Percentiles rank a stretch among this genome's conserved stretches.
Evolutionary conservation across 2,329 filamentous ascomycete genomes (phyloP).

Genomic region (Neospermospora avenae): DNA sequence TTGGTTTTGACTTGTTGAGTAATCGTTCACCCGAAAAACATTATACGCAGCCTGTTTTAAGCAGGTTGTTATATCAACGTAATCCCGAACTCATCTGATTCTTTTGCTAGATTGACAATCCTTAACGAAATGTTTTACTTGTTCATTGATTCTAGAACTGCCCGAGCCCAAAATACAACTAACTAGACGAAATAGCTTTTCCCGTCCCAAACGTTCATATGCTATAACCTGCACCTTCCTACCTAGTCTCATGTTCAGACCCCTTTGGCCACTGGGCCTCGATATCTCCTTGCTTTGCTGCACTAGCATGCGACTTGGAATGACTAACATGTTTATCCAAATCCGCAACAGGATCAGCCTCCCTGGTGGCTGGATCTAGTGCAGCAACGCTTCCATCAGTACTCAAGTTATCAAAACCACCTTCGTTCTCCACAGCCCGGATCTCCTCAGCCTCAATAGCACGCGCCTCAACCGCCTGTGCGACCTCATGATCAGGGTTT

Average conservation of each 20-base stretch:
- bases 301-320: not conserved
- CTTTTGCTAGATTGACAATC: no score
- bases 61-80: no score
- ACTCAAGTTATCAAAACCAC: conserved; percentile 10
- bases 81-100: no score
- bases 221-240: not conserved
- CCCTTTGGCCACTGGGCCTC: conserved; percentile 5
- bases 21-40: no score
- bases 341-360: conserved; percentile 6
- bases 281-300: not conserved
- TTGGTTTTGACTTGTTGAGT: no score
- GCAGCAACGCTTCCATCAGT: conserved; percentile 1
- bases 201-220: not conserved
- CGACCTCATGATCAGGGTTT: conserved; percentile 30
- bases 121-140: no score
- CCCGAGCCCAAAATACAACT: no score
- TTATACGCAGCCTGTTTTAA: no score
- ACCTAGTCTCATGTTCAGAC: not conserved
- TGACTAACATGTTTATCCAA: not conserved
- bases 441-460: conserved; percentile 13
- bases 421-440: conserved; percentile 6
- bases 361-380: not conserved
- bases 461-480: conserved; percentile 7
- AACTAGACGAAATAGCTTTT: not conserved
- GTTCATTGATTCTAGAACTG: no score